Evolutionary conservation across 78 protist species (phyloP), one percentile per base, ranked within the genome.

Genomic region (Polysphondylium violaceum): DNA sequence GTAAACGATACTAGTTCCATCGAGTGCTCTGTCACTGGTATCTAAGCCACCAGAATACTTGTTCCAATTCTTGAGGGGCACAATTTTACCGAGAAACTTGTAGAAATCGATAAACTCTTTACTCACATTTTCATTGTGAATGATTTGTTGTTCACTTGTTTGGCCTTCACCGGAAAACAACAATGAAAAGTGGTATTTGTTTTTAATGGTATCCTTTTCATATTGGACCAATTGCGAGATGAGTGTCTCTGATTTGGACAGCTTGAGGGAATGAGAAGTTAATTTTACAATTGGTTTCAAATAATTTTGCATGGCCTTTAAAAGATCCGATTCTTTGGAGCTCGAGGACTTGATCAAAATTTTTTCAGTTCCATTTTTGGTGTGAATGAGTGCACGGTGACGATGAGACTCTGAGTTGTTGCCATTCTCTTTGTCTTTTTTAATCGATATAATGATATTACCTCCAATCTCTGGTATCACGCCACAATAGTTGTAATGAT

Each of bases 71-170:
- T 83, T 83, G 3, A 51, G 36, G n/a, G 40, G 71, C 1, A 69
- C 23, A 8, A n/a, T 36, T 50, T 69, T 83, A 23, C 90, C 90
- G 6, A 83, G n/a, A 68, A 83, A 83, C n/a, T 25, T 67, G 9
- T 83, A 69, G 36, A 83, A 83, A 25, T 83, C 90, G 6, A 35
- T 40, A 69, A 83, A 83, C 21, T 83, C 90, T 2, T 56, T 68
- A 43, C 73, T 56, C 8, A 69, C 90, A 1, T 58, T 60, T 31
- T 69, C 53, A 69, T 83, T 83, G 2, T n/a, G 12, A 0, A 83
- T 29, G 31, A 83, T 71, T 40, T 83, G 77, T 11, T 14, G 38
- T 16, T 69, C 76, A 41, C 56, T 69, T 11, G 35, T 44, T 23
- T 69, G 76, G 4, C 76, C 78, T 27, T 83, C 78, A 31, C 79